Evolutionary conservation across 78 protist genomes (phyloP).

Genomic region (Dictyostelium brefeldianum): DNA sequence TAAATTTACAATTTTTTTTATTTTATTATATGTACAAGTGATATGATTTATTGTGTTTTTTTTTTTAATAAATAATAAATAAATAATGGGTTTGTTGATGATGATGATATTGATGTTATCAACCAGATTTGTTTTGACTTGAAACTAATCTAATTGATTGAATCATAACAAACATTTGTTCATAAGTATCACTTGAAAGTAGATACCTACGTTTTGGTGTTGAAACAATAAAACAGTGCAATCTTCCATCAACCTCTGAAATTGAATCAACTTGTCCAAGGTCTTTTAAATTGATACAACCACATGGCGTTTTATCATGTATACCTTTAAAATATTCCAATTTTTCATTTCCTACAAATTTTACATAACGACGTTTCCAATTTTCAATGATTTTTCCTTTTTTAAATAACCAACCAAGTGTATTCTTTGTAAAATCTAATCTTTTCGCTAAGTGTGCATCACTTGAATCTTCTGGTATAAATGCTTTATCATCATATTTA

Average conservation of each 20-base stretch:
- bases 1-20: no score
- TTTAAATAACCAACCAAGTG: constrained; percentile 61
- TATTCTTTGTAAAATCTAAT: constrained; percentile 40
- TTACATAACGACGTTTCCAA: constrained; percentile 60
- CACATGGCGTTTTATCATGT: constrained; percentile 19
- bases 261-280: constrained; percentile 59
- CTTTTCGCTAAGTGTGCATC: constrained; percentile 28
- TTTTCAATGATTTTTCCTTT: constrained; percentile 50
- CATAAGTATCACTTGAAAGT: constrained; percentile 45
- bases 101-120: no score
- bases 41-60: no score
- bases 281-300: constrained; percentile 13
- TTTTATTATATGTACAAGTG: no score
- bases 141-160: constrained; percentile 10
- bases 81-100: neutral
- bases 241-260: constrained; percentile 39
- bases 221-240: constrained; percentile 62
- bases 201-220: constrained; percentile 69
- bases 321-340: constrained; percentile 9
- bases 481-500: constrained; percentile 60
- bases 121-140: neutral
- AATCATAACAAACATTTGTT: constrained; percentile 60
- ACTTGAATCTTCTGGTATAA: constrained; percentile 33
- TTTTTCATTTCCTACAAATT: constrained; percentile 13
- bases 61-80: neutral